Evolutionary conservation across 1,139 yeast species (phyloP).

Genomic region (Yamadazyma membranifaciens): DNA sequence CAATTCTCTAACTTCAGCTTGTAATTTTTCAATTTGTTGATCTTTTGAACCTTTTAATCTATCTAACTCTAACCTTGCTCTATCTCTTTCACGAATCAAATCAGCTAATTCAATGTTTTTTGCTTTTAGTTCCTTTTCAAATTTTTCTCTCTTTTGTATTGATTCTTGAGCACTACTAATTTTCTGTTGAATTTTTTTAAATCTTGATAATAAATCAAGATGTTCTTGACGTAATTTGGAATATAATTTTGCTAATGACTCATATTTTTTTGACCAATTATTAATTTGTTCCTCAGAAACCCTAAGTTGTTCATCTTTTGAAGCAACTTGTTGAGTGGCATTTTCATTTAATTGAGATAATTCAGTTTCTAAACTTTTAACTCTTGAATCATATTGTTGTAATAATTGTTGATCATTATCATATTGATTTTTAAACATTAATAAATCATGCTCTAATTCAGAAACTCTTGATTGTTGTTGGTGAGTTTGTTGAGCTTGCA

Average conservation of each 20-base stretch:
- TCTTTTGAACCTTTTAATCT: conserved; percentile 65
- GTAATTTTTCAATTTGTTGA: conserved; percentile 64
- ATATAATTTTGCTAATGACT: conserved; percentile 83
- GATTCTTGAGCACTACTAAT: conserved; percentile 94
- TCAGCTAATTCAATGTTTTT: conserved; percentile 89
- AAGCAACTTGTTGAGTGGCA: conserved; percentile 70
- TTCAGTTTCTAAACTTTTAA: conserved; percentile 78
- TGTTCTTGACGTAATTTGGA: conserved; percentile 93
- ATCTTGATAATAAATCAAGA: conserved; percentile 71
- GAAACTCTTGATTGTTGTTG: conserved; percentile 80
- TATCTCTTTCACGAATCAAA: conserved; percentile 83
- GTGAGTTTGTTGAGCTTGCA: conserved; percentile 68
- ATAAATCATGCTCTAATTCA: conserved; percentile 77
- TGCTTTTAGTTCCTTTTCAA: conserved; percentile 80
- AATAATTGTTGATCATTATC: conserved; percentile 83
- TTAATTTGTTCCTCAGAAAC: conserved; percentile 72
- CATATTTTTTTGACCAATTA: conserved; percentile 86
- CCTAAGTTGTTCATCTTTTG: conserved; percentile 73
- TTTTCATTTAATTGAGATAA: conserved; percentile 59
- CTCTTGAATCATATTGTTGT: conserved; percentile 86
- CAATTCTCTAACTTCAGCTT: conserved; percentile 64
- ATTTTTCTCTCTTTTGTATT: conserved; percentile 75
- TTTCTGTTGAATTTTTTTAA: conserved; percentile 82
- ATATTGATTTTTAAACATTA: conserved; percentile 75
- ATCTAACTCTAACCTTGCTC: conserved; percentile 83